Evolutionary conservation across 1,139 yeast genomes (phyloP).

Genomic region (Geotrichum australiense): DNA sequence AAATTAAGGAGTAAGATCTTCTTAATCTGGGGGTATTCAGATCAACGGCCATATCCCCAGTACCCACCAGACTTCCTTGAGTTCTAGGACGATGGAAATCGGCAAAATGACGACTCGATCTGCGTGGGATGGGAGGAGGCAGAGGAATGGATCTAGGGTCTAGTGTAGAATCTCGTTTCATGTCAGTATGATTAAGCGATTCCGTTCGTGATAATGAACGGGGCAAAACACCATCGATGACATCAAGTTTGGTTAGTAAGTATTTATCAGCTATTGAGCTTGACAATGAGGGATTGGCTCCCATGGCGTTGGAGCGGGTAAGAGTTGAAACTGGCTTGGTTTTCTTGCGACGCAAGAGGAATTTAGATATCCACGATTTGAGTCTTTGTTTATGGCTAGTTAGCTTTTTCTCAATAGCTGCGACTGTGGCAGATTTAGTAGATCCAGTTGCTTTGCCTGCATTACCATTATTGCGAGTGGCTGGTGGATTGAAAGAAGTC

Average conservation of each 20-base stretch:
- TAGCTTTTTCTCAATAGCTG: too few relatives aligned
- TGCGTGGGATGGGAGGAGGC: neutral
- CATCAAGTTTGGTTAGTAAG: constrained; percentile 8
- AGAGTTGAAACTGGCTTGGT: neutral
- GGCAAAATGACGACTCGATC: neutral
- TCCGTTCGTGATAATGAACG: too few relatives aligned
- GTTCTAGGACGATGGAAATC: neutral
- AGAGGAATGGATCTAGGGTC: neutral
- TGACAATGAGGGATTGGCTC: neutral
- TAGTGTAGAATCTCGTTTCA: neutral
- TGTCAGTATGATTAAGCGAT: neutral
- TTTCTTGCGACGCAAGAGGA: neutral
- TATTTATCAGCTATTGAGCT: constrained; percentile 10
- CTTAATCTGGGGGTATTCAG: neutral
- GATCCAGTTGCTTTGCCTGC: neutral
- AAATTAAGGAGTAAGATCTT: neutral
- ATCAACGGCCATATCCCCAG: neutral
- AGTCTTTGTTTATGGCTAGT: too few relatives aligned
- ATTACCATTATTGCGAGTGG: neutral
- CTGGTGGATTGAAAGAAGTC: neutral
- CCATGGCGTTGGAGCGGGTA: neutral
- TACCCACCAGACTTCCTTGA: neutral
- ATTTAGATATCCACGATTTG: neutral
- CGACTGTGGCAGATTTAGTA: neutral
- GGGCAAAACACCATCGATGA: constrained; percentile 3